Evolutionary conservation across 2,329 filamentous ascomycete genomes (phyloP), one percentile per base, ranked within the genome.

Genomic region (Fulvia fulva): DNA sequence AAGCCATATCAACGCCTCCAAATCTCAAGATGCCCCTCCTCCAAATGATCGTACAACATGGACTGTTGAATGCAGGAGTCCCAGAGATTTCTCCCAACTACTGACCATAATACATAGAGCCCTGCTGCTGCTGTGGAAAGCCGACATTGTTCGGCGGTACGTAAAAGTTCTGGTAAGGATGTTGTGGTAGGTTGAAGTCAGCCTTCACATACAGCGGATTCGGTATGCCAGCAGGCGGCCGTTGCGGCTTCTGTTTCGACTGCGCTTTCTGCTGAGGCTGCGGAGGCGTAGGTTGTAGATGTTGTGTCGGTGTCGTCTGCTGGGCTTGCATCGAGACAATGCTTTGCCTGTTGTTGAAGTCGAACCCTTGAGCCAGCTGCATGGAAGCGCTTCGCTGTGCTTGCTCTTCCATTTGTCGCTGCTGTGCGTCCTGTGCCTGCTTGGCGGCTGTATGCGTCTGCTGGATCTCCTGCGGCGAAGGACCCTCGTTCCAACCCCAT

Each of bases 141-240:
- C 52, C 52, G 41, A 54, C 28, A 23, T 58, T 51, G 46, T 64
- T 64, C 22, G 89, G 88, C 34, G 89, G 87, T 62, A 91, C 86
- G 67, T 93, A 95, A 74, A 87, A 87, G 52, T 86, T 85, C 69
- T 90, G 87, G 69, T 94, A 95, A 1, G 91, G 90, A 73, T 92
- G 89, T 63, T 90, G 87, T 3, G 89, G 87, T 65, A 87, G 79
- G 23, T 81, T 87, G 71, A 94, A 94, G 69, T 94, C 89, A 1
- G 89, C 89, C 23, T 80, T 80, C 23, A 83, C 84, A 64, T 87
- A 81, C 41, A 93, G 74, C 1, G 90, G 90, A 67, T 93, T 93
- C 5, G 87, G 75, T 43, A 85, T 83, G 6, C 81, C 82, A 2
- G 73, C 72, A 12, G 77, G 78, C 19, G 77, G 74, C 46, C 71